A percentile compares a stretch with the other conserved stretches of the same genome.
These are phyloP conservation scores for Leucogyrophana mollusca DNA, from an alignment of 768 basidiomycete species.

Conservation along the genomic window DNA sequence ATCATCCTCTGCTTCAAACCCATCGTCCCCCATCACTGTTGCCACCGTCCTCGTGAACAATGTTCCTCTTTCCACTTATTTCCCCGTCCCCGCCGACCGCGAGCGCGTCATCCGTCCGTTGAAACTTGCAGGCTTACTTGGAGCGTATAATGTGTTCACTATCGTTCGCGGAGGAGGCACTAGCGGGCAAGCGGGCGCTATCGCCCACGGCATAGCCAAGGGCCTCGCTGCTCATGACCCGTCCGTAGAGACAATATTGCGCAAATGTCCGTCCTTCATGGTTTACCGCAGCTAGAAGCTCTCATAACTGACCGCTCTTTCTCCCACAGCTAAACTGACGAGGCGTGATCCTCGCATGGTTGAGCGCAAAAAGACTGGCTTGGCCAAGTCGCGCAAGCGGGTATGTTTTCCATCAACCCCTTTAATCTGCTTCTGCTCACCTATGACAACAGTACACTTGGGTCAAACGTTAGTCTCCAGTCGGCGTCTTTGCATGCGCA, in stretches of 20 bases:
- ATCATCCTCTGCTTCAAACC: conserved; percentile 11
- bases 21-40: conserved; percentile 40
- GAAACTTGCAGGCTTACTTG: conserved; percentile 78
- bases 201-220: conserved; percentile 75
- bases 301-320: conserved; percentile 3
- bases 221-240: conserved; percentile 73
- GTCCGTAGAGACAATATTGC: conserved; percentile 60
- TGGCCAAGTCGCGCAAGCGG: conserved; percentile 88
- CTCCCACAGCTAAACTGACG: conserved; percentile 68
- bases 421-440: conserved; percentile 8
- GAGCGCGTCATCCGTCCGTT: conserved; percentile 83
- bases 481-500: too few relatives aligned
- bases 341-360: conserved; percentile 97
- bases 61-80: conserved; percentile 75
- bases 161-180: conserved; percentile 84
- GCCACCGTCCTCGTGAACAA: conserved; percentile 85
- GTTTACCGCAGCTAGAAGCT: background rate
- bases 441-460: conserved; percentile 66
- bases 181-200: conserved; percentile 90
- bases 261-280: conserved; percentile 55
- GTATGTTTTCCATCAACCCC: conserved; percentile 45
- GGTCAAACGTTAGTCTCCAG: conserved; percentile 81
- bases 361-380: conserved; percentile 95
- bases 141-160: conserved; percentile 78
- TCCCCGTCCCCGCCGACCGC: conserved; percentile 71